phyloP scores from a whole-genome alignment of 345 rosid genomes.

The Microcos paniculata region DNA sequence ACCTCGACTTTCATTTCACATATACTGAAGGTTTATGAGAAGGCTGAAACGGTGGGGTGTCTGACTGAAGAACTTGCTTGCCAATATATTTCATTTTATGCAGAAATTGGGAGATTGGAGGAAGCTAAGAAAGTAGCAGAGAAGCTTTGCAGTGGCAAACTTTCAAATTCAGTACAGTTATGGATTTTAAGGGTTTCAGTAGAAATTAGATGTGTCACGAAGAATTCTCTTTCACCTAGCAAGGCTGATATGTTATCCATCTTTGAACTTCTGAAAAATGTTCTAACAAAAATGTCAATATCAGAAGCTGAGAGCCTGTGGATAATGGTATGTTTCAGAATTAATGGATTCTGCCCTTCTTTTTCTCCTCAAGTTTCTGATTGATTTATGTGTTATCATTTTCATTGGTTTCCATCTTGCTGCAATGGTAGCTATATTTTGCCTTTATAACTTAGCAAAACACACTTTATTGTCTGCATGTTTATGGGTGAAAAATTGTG shows the following conservation, averaged over 20 bases:
- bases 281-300: slow-evolving; percentile 46
- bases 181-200: slow-evolving; percentile 61
- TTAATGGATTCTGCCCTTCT: background rate
- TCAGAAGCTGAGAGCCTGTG: slow-evolving; percentile 78
- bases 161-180: slow-evolving; percentile 53
- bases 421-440: background rate
- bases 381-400: background rate
- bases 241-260: slow-evolving; percentile 46
- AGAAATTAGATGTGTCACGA: slow-evolving; percentile 49
- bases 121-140: slow-evolving; percentile 64
- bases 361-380: background rate
- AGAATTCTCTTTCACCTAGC: slow-evolving; percentile 29
- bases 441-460: background rate
- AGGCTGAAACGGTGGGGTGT: slow-evolving; percentile 61
- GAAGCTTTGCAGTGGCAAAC: slow-evolving; percentile 56
- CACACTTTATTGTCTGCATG: slow-evolving; percentile 22
- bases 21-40: slow-evolving; percentile 53
- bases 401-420: background rate
- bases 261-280: slow-evolving; percentile 51
- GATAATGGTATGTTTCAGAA: slow-evolving; percentile 59
- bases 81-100: slow-evolving; percentile 58
- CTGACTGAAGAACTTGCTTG: slow-evolving; percentile 69
- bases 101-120: slow-evolving; percentile 55
- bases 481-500: slow-evolving; percentile 17
- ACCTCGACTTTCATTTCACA: slow-evolving; percentile 39